These are phyloP conservation scores for Apiospora arundinis DNA, from an alignment of 2,329 filamentous ascomycete species.

Conservation along the genomic window DNA sequence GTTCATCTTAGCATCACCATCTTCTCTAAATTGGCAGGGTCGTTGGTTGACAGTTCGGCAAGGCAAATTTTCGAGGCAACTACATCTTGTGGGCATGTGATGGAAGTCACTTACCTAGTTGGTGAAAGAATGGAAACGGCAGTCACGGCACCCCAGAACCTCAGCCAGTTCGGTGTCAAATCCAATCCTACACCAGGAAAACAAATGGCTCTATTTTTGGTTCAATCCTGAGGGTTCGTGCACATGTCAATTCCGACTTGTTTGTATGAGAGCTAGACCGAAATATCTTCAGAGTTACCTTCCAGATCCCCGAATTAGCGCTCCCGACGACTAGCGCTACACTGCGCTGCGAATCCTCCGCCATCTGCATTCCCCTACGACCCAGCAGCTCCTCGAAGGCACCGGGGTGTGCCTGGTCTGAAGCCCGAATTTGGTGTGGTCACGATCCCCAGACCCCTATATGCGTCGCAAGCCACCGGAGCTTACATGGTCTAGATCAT, in stretches of 20 bases:
- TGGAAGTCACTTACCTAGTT: too few species aligned
- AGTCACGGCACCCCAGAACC: neutral
- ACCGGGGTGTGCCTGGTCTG: neutral
- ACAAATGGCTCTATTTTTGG: constrained; percentile 7
- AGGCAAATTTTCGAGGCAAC: neutral
- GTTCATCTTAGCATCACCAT: neutral
- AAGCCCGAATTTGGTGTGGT: neutral
- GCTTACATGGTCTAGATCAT: neutral
- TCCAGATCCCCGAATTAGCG: neutral
- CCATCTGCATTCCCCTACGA: neutral
- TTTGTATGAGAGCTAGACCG: neutral
- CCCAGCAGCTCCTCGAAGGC: neutral
- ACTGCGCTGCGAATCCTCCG: neutral
- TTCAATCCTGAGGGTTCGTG: neutral
- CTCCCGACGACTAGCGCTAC: neutral
- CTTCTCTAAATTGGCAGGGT: neutral
- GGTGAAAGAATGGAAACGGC: neutral
- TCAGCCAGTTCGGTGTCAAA: neutral
- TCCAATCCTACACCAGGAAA: neutral
- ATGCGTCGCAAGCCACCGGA: neutral
- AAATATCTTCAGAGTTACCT: neutral
- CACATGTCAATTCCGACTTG: neutral
- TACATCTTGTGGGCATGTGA: too few species aligned
- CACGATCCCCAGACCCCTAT: neutral
- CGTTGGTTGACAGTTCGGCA: neutral